Evolutionary conservation across 2,329 filamentous ascomycete species (phyloP), one percentile per base, ranked within the genome.

Genomic region (Pseudogymnoascus sp.): DNA sequence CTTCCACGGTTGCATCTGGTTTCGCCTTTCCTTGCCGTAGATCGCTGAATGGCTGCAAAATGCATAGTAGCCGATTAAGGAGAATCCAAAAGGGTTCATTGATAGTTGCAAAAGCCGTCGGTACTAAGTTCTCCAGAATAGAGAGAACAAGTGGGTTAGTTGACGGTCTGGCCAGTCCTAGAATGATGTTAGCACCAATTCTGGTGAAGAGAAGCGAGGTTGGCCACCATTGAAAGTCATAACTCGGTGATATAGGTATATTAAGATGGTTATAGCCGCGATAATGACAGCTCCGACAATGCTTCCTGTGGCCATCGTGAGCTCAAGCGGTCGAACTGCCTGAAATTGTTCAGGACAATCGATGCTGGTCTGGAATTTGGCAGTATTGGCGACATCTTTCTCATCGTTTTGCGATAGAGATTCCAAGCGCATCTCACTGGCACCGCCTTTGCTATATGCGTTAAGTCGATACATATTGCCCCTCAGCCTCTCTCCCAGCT

Each of bases 11-110:
- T 0, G 73, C 69, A 0, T 75, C 74, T 0, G 75, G 64, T 1
- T 63, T 58, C 0, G 77, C 73, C 5, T 75, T 72, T 0, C 80
- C 77, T 4, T 66, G 63, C 18, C 75, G 74, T 0, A 87, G 70
- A 12, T 81, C 76, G 1, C 80, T 74, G 15, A 84, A 79, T 0
- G 84, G 84, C 31, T 84, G 79, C 0, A 87, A 64, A 7, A 84
- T 67, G 40, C 81, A 85, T 0, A 84, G 65, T 0, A 81, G 61
- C 0, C 83, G 74, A 42, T 83, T 86, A 0, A 87, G 62, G 0
- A 85, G 67, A 0, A 83, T 71, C 79, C 83, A 84, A 1, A 82
- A 75, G 0, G 84, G 83, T 36, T 87, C 84, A 0, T 85, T 73
- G 0, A 85, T 60, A 0, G 83, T 86, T 0, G 82, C 79, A 3